These are phyloP conservation scores for Tritrichomonas musculus DNA, from an alignment of 208 protist genomes.

Conservation along the genomic window DNA sequence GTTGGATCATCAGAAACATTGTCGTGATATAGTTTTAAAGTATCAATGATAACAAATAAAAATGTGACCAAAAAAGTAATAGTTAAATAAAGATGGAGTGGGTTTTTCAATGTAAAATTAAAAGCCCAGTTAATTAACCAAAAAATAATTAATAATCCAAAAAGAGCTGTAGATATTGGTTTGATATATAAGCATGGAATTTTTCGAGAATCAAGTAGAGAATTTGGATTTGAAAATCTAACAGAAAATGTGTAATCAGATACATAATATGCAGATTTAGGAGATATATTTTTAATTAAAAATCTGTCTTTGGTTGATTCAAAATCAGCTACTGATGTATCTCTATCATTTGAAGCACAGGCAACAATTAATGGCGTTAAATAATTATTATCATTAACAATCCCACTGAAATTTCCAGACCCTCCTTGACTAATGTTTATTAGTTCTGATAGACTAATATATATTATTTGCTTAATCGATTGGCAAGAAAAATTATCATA, in stretches of 20 bases:
- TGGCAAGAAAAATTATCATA: no score
- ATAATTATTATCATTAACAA: no score
- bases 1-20: not conserved
- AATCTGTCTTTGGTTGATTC: no score
- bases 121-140: not conserved
- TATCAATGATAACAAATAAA: not conserved
- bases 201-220: not conserved
- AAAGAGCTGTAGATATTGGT: not conserved
- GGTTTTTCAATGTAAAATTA: not conserved
- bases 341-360: no score
- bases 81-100: not conserved
- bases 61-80: not conserved
- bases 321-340: no score
- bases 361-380: no score
- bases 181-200: not conserved
- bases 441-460: no score
- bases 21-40: not conserved
- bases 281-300: no score
- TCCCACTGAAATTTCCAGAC: no score
- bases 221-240: slow-evolving; percentile 29
- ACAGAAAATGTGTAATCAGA: not conserved
- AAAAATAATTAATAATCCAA: not conserved
- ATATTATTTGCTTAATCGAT: no score
- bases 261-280: not conserved
- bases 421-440: no score